A percentile compares a stretch with the other conserved stretches of the same genome.
Evolutionary conservation across 306 rosid genomes (phyloP).

Genomic region (Prunus mume): DNA sequence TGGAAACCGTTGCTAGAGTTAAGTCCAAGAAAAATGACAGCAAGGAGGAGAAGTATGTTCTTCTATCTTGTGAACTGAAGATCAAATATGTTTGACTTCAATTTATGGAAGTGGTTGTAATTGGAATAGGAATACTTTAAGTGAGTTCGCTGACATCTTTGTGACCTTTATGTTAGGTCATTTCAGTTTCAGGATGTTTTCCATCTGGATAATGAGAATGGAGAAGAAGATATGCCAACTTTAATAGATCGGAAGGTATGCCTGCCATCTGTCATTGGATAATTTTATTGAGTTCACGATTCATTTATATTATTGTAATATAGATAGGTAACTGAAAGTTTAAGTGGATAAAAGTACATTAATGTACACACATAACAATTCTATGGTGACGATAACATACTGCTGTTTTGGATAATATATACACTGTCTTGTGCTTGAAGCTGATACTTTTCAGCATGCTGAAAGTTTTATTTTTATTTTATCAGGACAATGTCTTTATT

Average conservation of each 20-base stretch:
- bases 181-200: constrained; percentile 94
- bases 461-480: constrained; percentile 4
- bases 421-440: neutral
- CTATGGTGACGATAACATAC: neutral
- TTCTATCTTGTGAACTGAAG: constrained; percentile 34
- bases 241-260: constrained; percentile 85
- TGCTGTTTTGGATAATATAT: neutral
- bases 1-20: constrained; percentile 99
- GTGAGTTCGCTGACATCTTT: constrained; percentile 27
- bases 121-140: constrained; percentile 12
- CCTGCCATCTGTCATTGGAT: constrained; percentile 17
- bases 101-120: constrained; percentile 19
- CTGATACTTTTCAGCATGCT: constrained; percentile 12
- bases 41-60: constrained; percentile 86
- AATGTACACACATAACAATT: neutral
- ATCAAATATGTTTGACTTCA: constrained; percentile 10
- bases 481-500: constrained; percentile 89
- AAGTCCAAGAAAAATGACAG: constrained; percentile 85
- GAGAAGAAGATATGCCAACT: constrained; percentile 89
- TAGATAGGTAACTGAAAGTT: neutral
- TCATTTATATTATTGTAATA: neutral
- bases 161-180: constrained; percentile 52
- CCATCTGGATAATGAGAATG: constrained; percentile 80
- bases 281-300: neutral
- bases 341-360: neutral